Conservation (phyloP, 148 eudicot genomes). For the Amaranthus cruentus region DNA sequence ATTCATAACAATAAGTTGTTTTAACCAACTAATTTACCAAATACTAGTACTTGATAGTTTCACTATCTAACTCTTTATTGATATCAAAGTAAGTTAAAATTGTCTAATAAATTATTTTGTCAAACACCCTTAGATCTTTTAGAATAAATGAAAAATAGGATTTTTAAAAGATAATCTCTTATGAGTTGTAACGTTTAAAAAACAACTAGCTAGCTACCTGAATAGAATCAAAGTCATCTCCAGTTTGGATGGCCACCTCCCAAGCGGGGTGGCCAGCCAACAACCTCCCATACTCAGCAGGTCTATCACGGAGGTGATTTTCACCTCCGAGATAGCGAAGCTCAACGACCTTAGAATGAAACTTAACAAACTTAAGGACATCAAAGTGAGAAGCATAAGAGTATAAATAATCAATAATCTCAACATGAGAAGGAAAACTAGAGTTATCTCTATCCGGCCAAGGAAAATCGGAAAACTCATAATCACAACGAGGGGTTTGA, state of each 20-base stretch:
- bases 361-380: conserved; percentile 55
- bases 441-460: conserved; percentile 74
- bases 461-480: conserved; percentile 87
- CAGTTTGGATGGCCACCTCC: conserved; percentile 64
- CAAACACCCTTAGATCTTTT: too few species aligned
- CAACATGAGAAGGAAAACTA: conserved; percentile 53
- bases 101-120: too few species aligned
- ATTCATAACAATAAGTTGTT: too few species aligned
- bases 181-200: too few species aligned
- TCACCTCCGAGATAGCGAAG: conserved; percentile 47
- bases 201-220: conserved; percentile 30
- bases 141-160: too few species aligned
- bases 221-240: conserved; percentile 31
- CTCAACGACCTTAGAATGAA: conserved; percentile 82
- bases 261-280: conserved; percentile 57
- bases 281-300: conserved; percentile 33
- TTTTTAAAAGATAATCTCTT: too few species aligned
- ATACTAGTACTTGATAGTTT: too few species aligned
- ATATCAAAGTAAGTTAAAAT: too few species aligned
- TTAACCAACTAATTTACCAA: too few species aligned
- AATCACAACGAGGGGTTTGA: conserved; percentile 90
- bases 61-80: too few species aligned
- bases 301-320: conserved; percentile 9
- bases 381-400: conserved; percentile 71
- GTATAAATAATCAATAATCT: conserved; percentile 65